phyloP scores from a whole-genome alignment of 176 grass and related monocot species.

The Eragrostis nindensis region DNA sequence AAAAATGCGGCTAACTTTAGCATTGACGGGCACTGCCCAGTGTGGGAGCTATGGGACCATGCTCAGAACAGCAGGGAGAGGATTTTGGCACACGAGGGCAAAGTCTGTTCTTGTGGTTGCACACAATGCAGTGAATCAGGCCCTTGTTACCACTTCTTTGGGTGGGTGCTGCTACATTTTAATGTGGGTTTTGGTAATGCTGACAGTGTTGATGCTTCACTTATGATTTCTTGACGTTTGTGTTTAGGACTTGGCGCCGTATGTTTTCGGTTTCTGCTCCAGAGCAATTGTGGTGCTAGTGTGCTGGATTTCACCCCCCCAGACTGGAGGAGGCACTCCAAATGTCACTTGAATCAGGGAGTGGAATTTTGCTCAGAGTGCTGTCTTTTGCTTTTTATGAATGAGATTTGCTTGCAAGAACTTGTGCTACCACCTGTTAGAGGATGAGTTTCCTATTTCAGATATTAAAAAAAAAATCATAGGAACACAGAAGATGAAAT shows the following conservation, averaged over 20 bases:
- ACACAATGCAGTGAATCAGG: constrained; percentile 95
- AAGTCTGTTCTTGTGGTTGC: constrained; percentile 92
- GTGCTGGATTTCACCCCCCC: constrained; percentile 79
- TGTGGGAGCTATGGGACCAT: constrained; percentile 83
- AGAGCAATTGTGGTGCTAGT: constrained; percentile 92
- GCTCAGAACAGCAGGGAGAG: constrained; percentile 77
- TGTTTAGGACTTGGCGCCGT: constrained; percentile 67
- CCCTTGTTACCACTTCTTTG: constrained; percentile 77
- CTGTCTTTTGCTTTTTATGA: background rate
- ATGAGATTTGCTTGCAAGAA: background rate
- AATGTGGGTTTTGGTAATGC: background rate
- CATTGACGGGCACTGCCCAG: constrained; percentile 60
- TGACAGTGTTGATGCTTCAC: background rate
- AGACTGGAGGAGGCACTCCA: constrained; percentile 47
- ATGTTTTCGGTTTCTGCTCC: constrained; percentile 86
- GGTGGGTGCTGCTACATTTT: constrained; percentile 44
- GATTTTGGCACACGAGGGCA: constrained; percentile 76
- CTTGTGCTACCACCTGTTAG: background rate
- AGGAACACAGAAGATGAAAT: background rate
- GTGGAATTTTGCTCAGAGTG: background rate
- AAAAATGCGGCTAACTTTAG: constrained; percentile 72
- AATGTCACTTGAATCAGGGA: constrained; percentile 86
- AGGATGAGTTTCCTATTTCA: constrained; percentile 15
- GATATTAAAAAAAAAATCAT: background rate
- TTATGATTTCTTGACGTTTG: background rate